Percentiles rank a stretch among this genome's conserved stretches.
phyloP scores from a whole-genome alignment of 2,329 filamentous ascomycete species.

The Pseudogymnoascus sp. region DNA sequence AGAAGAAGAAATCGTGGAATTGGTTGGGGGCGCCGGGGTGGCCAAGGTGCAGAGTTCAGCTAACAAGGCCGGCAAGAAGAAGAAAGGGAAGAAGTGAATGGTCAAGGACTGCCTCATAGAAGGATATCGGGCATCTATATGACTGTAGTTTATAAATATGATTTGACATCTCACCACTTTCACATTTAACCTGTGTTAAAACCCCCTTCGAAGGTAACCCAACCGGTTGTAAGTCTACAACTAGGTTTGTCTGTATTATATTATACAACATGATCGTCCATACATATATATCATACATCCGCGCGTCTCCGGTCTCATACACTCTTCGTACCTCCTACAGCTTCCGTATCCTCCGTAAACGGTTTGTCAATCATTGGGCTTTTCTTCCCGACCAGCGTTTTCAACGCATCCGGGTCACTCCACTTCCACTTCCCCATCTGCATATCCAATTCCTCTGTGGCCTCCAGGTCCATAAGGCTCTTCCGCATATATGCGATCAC shows the following conservation, averaged over 20 bases:
- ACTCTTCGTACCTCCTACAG: neutral
- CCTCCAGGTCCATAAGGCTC: conserved; percentile 45
- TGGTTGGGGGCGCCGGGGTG: conserved; percentile 53
- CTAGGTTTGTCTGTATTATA: conserved; percentile 5
- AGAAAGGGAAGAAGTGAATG: conserved; percentile 43
- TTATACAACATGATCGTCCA: conserved; percentile 5
- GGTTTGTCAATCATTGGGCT: conserved; percentile 31
- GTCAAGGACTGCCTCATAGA: neutral
- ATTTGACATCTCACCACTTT: neutral
- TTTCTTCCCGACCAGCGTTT: conserved; percentile 30
- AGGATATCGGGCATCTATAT: neutral
- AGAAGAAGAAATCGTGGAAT: conserved; percentile 59
- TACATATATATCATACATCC: conserved; percentile 7
- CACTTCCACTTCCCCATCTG: conserved; percentile 41
- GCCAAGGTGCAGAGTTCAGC: conserved; percentile 56
- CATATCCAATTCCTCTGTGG: conserved; percentile 43
- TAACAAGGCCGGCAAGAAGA: conserved; percentile 28
- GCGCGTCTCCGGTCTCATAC: neutral
- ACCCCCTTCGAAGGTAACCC: neutral
- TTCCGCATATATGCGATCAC: conserved; percentile 57
- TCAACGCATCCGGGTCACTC: conserved; percentile 34
- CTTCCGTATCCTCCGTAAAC: conserved; percentile 20
- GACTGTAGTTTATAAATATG: neutral
- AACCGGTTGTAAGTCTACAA: neutral
- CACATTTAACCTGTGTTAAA: neutral